Base-by-base conservation (phyloP, 2,329 filamentous ascomycete species). In the Sphaerulina vaccinii region DNA sequence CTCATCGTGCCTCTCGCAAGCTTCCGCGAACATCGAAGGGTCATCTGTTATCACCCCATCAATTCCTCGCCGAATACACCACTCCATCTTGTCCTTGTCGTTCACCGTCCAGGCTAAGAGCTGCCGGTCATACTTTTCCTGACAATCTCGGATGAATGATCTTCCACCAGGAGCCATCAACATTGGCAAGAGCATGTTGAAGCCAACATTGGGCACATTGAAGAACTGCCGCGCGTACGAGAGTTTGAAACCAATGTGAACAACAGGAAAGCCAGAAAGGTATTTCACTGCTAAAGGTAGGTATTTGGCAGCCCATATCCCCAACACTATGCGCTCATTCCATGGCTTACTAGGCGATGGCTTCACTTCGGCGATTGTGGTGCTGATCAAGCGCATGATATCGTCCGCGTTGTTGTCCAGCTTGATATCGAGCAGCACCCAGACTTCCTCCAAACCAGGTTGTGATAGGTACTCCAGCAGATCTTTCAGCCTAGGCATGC, bases 371-470 rank as follows among this genome's bases (percentile, higher is more conserved):
- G 44, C 71, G 13, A 96, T 74, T 0, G 86, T 83, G 47, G 80
- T 72, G 8, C 82, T 82, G 24, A 92, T 84, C 40, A 83, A 75
- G 29, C 78, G 71, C 68, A 96, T 83, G n/a, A 96, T 77, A 36
- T 83, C 77, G 13, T 84, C 78, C 0, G 87, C 73, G 57, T 87
- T 75, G 65, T 91, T 87, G 62, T 90, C 83, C 21, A 83, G 77
- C 83, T 96, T 97, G 68, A 97, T 88, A 68, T 97, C 92, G 3
- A 97, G 75, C 55, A 96, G 70, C 5, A 93, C 63, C 91, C 91
- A 96, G 8, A 91, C 76, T 37, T 85, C 69, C 62, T 88, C 82
- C 33, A 80, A 68, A 1, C 77, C 85, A 0, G 84, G 84, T 58
- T 80, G 74, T 0, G 80, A 76, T 46, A 97, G 69, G 65, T 86